Base-by-base conservation (phyloP, 352 stramenopile genomes). In the Pythium sp. region DNA sequence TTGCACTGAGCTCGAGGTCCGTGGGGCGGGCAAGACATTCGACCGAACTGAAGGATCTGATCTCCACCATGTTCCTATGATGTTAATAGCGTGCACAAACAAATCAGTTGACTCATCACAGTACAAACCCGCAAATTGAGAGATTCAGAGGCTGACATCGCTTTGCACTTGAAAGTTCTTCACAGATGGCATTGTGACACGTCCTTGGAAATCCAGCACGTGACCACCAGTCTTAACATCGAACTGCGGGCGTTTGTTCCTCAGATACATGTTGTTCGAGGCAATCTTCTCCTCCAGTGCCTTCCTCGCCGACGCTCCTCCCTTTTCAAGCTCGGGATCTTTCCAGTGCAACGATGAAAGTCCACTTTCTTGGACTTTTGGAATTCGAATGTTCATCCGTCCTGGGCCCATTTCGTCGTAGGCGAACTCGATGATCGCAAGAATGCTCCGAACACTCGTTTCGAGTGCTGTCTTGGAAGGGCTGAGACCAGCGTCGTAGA, bases 161-260 rank as follows among this genome's bases (percentile, higher is more conserved):
- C 79, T 73, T 58, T 86, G 75, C 36, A 90, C 67, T 72, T 91
- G 83, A 65, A 91, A 91, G 51, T 91, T 91, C 70, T 91, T 91
- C 74, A 90, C 68, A 0, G 81, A 90, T 5, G 83, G 75, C 80
- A 90, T 88, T 15, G 76, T 87, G 2, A 91, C 72, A n/a, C 83
- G 83, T 5, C 81, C 83, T 11, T 79, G 70, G 43, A 90, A 91
- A 59, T 91, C 81, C 26, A 91, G 72, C 32, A 91, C 81, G 64
- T 91, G 80, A 28, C 79, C 79, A 14, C 81, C 79, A 0, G 74
- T 73, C 15, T 75, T 79, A 20, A 72, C 70, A 65, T 89, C 83
- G 58, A 78, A 91, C 34, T 86, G 72, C 5, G 80, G 78, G 2
- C 79, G 81, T 55, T 98, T 97, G 84, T 99, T 99, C 64, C 86